Conservation (phyloP, 148 eudicot genomes). For the Cornus florida region DNA sequence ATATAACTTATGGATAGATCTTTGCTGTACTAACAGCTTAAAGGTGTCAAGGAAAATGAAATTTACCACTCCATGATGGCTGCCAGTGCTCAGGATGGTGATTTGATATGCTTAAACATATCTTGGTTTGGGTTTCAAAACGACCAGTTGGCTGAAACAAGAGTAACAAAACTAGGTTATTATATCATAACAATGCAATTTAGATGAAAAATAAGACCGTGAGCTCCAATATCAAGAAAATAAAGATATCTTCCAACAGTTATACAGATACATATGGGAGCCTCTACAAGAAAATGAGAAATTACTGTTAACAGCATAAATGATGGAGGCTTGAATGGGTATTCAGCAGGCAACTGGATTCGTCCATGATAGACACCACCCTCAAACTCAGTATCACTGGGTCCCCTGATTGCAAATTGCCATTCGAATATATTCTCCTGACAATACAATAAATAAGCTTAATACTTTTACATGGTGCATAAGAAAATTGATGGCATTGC, state of each 20-base stretch:
- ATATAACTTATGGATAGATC: background rate
- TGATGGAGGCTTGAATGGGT: constrained; percentile 95
- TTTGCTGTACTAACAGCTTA: background rate
- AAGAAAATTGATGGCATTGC: background rate
- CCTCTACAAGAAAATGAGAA: background rate
- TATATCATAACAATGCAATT: background rate
- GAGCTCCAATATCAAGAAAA: background rate
- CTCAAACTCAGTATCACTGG: constrained; percentile 84
- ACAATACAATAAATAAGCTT: background rate
- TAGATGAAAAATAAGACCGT: too few species aligned
- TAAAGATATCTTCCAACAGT: background rate
- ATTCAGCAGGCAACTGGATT: constrained; percentile 90
- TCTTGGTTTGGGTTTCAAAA: constrained; percentile 96
- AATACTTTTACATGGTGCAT: background rate
- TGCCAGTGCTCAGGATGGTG: constrained; percentile 99
- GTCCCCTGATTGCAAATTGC: constrained; percentile 98
- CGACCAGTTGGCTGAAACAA: constrained; percentile 92
- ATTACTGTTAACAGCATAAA: constrained; percentile 90
- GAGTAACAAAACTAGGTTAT: background rate
- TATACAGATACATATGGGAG: background rate
- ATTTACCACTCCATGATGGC: constrained; percentile 98
- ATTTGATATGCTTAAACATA: constrained; percentile 95
- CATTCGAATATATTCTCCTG: constrained; percentile 98
- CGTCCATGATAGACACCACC: constrained; percentile 98
- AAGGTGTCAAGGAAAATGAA: background rate